Percentiles rank a stretch among this genome's conserved stretches.
These are phyloP conservation scores for Artemisia tridentata DNA, from an alignment of 129 eudicot genomes.

Conservation along the genomic window DNA sequence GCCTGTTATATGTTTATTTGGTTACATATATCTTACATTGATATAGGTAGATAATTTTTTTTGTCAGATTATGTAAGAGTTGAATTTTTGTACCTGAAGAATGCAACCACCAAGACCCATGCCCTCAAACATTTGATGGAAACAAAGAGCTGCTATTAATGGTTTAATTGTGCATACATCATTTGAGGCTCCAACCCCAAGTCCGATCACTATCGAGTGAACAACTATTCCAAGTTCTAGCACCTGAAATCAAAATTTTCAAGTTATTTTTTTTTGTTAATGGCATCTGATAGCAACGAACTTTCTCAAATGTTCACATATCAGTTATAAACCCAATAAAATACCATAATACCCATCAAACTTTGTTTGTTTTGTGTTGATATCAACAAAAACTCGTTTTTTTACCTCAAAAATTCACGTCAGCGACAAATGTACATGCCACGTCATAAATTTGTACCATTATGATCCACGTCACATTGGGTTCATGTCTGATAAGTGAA, in stretches of 20 bases:
- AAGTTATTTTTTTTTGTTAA: too few relatives aligned
- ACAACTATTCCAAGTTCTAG: conserved; percentile 23
- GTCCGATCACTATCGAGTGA: conserved; percentile 22
- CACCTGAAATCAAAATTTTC: background rate
- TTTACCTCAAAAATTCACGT: too few relatives aligned
- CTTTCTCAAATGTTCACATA: too few relatives aligned
- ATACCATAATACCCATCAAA: too few relatives aligned
- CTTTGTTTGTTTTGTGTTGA: too few relatives aligned
- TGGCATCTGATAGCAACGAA: too few relatives aligned
- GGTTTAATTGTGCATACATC: conserved; percentile 23
- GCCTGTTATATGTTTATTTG: conserved; percentile 1
- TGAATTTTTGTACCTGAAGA: conserved; percentile 3
- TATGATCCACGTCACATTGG: too few relatives aligned
- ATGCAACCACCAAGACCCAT: conserved; percentile 28
- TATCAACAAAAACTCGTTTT: too few relatives aligned
- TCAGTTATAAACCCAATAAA: too few relatives aligned
- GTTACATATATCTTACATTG: conserved; percentile 1
- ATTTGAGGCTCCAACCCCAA: conserved; percentile 21
- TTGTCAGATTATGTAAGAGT: background rate
- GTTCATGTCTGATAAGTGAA: too few relatives aligned
- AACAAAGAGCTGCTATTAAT: conserved; percentile 23
- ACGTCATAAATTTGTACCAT: too few relatives aligned
- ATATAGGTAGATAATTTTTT: background rate
- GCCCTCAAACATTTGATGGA: conserved; percentile 25
- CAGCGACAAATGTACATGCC: too few relatives aligned